Percentiles rank a stretch among this genome's conserved stretches.
Conservation (phyloP, 805 yeast species). For the Candida argentea region DNA sequence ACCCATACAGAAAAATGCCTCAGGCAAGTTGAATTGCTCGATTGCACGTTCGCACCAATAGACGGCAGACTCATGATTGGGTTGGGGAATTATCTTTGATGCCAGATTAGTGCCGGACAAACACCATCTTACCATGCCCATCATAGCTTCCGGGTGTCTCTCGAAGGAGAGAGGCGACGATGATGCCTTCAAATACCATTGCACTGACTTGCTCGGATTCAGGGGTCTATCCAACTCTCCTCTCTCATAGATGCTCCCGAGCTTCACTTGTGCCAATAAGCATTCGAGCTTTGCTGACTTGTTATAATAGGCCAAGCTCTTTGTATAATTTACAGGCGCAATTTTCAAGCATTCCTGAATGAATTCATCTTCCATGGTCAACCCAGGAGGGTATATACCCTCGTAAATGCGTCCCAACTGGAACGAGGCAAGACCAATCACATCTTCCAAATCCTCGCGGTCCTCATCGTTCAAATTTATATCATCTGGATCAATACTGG, state of each 20-base stretch:
- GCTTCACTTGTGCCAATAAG: conserved; percentile 29
- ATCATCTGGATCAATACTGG: conserved; percentile 28
- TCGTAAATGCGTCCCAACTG: conserved; percentile 34
- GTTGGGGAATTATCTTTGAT: conserved; percentile 25
- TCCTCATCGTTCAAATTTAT: conserved; percentile 27
- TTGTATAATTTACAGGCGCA: conserved; percentile 34
- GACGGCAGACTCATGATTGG: conserved; percentile 26
- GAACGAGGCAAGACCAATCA: conserved; percentile 30
- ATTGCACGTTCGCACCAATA: conserved; percentile 36
- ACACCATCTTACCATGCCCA: conserved; percentile 34
- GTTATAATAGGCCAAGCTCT: conserved; percentile 31
- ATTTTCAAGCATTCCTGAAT: conserved; percentile 21
- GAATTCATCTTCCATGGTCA: conserved; percentile 26
- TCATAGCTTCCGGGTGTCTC: conserved; percentile 36
- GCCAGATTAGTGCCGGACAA: conserved; percentile 23
- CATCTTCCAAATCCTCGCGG: conserved; percentile 29
- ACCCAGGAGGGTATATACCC: conserved; percentile 36
- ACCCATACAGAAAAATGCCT: conserved; percentile 32
- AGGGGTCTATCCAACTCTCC: conserved; percentile 31
- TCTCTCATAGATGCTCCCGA: conserved; percentile 32
- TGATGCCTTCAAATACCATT: conserved; percentile 34
- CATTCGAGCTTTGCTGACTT: conserved; percentile 31
- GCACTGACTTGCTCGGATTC: conserved; percentile 33
- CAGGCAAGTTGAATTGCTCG: conserved; percentile 26
- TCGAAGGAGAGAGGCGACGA: conserved; percentile 28